Conservation (phyloP, 2,329 filamentous ascomycete genomes). For the Sporothrix sp. region DNA sequence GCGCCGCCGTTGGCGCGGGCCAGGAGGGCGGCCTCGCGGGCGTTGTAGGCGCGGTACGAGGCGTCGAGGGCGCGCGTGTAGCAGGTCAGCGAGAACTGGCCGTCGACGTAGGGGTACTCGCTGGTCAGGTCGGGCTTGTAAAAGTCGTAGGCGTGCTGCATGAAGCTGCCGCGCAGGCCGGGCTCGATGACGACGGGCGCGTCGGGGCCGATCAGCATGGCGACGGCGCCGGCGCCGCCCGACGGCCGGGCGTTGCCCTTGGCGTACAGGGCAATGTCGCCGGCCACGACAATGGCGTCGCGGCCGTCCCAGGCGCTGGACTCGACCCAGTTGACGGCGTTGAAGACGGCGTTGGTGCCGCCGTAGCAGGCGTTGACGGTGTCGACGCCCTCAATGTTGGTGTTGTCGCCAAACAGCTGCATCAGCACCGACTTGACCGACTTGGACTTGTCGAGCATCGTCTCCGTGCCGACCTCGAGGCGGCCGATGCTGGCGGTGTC, state of each 20-base stretch:
- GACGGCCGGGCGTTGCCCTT: slow-evolving; percentile 75
- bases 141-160: slow-evolving; percentile 80
- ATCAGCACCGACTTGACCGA: slow-evolving; percentile 82
- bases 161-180: slow-evolving; percentile 69
- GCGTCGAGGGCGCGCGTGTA: slow-evolving; percentile 72
- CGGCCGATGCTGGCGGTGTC: slow-evolving; percentile 69
- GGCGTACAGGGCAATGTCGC: slow-evolving; percentile 77
- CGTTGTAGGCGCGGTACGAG: slow-evolving; percentile 72
- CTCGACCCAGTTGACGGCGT: slow-evolving; percentile 76
- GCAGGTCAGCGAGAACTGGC: slow-evolving; percentile 73
- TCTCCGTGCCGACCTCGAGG: slow-evolving; percentile 79
- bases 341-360: slow-evolving; percentile 76
- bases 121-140: slow-evolving; percentile 83
- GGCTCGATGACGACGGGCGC: slow-evolving; percentile 69
- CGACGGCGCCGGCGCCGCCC: slow-evolving; percentile 69
- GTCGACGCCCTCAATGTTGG: slow-evolving; percentile 75
- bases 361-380: slow-evolving; percentile 81
- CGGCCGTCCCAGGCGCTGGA: slow-evolving; percentile 80
- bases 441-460: slow-evolving; percentile 81
- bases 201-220: slow-evolving; percentile 68
- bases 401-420: slow-evolving; percentile 78
- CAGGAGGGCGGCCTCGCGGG: slow-evolving; percentile 53
- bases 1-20: slow-evolving; percentile 26
- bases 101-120: slow-evolving; percentile 80
- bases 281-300: slow-evolving; percentile 68